A percentile compares a stretch with the other conserved stretches of the same genome.
Conservation (phyloP, 1,139 yeast genomes). For the Taphrina confusa region DNA sequence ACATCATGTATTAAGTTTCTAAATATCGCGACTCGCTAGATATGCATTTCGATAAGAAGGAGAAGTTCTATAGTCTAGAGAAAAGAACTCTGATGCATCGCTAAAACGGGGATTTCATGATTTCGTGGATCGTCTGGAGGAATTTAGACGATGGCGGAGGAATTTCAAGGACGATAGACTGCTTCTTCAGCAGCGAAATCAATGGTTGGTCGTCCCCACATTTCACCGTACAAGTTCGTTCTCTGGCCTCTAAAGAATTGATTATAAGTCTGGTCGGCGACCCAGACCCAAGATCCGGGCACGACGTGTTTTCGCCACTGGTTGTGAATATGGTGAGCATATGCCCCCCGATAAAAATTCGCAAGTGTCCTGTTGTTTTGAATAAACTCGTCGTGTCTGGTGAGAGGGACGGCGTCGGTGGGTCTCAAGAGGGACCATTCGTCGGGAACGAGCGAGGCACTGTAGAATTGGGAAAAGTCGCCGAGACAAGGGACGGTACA, state of each 20-base stretch:
- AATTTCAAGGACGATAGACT: constrained; percentile 4
- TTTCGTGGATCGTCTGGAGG: too few species aligned
- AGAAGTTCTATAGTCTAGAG: too few species aligned
- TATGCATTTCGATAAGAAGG: too few species aligned
- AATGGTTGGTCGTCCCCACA: constrained; percentile 7
- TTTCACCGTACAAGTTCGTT: constrained; percentile 26
- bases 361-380: constrained; percentile 14
- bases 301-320: constrained; percentile 22
- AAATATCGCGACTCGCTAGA: too few species aligned
- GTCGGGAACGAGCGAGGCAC: background rate
- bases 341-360: constrained; percentile 24
- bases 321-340: constrained; percentile 32
- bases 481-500: constrained; percentile 29
- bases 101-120: too few species aligned
- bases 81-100: too few species aligned
- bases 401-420: background rate
- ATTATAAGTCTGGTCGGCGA: constrained; percentile 30
- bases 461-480: constrained; percentile 17
- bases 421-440: constrained; percentile 18
- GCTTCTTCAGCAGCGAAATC: constrained; percentile 14
- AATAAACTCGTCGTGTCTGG: background rate
- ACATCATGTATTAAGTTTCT: too few species aligned
- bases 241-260: constrained; percentile 19
- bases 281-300: constrained; percentile 32
- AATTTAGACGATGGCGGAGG: too few species aligned